Evolutionary conservation across 1,139 yeast genomes (phyloP), one percentile per base, ranked within the genome.

Genomic region (Nematodospora anomalae): DNA sequence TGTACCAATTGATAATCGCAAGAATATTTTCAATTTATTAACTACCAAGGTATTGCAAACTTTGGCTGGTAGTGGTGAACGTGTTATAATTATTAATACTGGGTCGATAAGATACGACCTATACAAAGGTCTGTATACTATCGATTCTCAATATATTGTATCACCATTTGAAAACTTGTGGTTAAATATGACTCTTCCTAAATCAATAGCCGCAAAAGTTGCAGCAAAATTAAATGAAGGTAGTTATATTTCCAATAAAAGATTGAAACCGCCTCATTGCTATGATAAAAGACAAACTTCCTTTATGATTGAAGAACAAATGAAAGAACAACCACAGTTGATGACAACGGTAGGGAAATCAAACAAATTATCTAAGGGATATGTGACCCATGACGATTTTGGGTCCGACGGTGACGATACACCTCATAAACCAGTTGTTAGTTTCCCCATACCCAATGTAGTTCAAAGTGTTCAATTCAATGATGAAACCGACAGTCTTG

Each of bases 321-420:
- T 8, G 16, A 22, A 14, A 15, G 14, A 35, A 27, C 21, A 16
- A 15, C 14, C 30, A 10, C 11, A 10, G 3, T 27, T 20, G 11
- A 10, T 22, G 7, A n/a, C n/a, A n/a, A n/a, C n/a, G n/a, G n/a
- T n/a, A n/a, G 10, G 9, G 13, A 21, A 28, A n/a, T 6, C 16
- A 4, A 53, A 53, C 32, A 56, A 53, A 33, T 51, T 65, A 21
- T 36, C 65, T 2, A 71, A 75, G 37, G 97, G 98, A 0, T 85
- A 85, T 50, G 81, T 80, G 0, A 89, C 98, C 0, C 54, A 63
- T 34, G 98, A 92, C 56, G 97, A 89, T 52, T 72, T 75, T 50
- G 97, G 97, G 0, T 58, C 66, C 43, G 79, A 79, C 45, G 98
- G 98, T 11, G 98, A 92, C 54, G 97, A 92, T 53, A 88, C 96